phyloP scores from a whole-genome alignment of 257 asterid species.

The Agastache rugosa region DNA sequence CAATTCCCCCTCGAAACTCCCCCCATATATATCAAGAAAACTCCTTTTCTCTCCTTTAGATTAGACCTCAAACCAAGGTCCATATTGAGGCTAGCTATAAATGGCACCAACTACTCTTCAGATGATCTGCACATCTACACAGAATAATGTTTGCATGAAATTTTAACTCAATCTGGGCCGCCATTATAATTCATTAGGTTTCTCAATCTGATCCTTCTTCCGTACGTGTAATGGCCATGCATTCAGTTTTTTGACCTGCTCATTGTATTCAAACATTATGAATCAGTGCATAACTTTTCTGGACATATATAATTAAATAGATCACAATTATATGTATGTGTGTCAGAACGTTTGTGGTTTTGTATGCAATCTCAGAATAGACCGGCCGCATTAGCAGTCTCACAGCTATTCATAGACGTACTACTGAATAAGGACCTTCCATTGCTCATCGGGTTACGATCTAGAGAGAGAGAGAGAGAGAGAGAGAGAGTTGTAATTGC shows the following conservation, averaged over 20 bases:
- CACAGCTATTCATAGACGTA: neutral
- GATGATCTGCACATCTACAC: neutral
- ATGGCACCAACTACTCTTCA: neutral
- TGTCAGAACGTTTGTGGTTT: neutral
- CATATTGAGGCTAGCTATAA: neutral
- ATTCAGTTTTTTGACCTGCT: constrained; percentile 1
- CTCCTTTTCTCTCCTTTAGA: neutral
- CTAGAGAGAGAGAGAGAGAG: no score
- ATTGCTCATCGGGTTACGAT: no score
- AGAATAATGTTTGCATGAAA: neutral
- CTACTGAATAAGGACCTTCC: no score
- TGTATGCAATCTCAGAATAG: neutral
- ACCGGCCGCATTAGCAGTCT: neutral
- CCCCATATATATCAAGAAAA: neutral
- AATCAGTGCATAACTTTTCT: neutral
- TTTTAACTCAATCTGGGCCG: neutral
- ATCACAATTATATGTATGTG: no score
- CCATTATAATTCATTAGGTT: neutral
- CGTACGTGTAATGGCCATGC: constrained; percentile 1
- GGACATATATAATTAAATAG: no score
- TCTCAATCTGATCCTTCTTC: neutral
- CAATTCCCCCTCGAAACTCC: neutral
- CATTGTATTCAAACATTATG: neutral
- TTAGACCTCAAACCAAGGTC: no score
- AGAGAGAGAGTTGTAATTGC: no score